Evolutionary conservation across 1,284 basidiomycete species (phyloP), one percentile per base, ranked within the genome.

Genomic region (Cryptococcus amylolentus): DNA sequence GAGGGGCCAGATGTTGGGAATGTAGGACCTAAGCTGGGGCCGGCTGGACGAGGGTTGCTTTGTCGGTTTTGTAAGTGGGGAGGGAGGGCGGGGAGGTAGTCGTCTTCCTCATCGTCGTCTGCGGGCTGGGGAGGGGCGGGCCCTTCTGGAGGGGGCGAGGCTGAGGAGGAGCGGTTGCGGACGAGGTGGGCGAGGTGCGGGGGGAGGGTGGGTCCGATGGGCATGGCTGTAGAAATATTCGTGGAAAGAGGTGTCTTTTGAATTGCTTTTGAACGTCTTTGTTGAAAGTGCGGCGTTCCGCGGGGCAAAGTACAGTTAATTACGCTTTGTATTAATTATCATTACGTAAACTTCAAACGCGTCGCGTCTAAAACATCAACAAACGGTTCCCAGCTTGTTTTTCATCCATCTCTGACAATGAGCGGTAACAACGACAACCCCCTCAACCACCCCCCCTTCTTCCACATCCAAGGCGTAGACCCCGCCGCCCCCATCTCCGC

Each of bases 381-480:
- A 35, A 35, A 35, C 6, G 7, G 9, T 46, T 46, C 26, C 23
- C 44, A 46, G 18, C 12, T 23, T 26, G 20, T 16, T 46, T 28
- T 26, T 26, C 26, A 23, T 16, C 9, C 14, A 14, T 23, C 14
- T 46, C n/a, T 46, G 10, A 35, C 14, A n/a, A 38, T 48, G 39
- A 27, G 38, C 26, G 41, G 23, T 20, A 14, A 12, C 13, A 26
- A 12, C n/a, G 35, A 50, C 40, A 67, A 70, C 52, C 66, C 69
- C 7, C 63, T 76, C 2, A 62, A 71, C 5, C 52, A 64, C 23
- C 69, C 70, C 2, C 76, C 76, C 2, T 78, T 77, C 66, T 75
- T 64, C 53, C 40, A 81, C 39, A 82, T 93, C 7, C 85, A 86
- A 6, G 89, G 89, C 0, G 82, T 93, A 50, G 87, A 91, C 66